These are phyloP conservation scores for Zanthoxylum bungeanum DNA, from an alignment of 345 rosid genomes.

Conservation along the genomic window DNA sequence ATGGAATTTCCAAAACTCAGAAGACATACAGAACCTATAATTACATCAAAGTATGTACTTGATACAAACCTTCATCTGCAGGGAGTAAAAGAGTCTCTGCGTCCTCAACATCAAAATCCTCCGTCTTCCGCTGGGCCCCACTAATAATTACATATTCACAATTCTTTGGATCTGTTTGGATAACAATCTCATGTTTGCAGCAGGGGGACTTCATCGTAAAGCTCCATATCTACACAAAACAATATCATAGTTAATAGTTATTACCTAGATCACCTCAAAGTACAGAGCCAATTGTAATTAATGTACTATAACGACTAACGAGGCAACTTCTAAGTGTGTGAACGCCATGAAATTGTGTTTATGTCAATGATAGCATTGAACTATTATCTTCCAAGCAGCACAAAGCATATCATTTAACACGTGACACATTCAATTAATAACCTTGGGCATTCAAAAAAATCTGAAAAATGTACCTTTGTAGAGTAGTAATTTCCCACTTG, in stretches of 20 bases:
- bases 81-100: slow-evolving; percentile 93
- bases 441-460: not conserved
- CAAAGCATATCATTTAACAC: not conserved
- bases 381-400: not conserved
- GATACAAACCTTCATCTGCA: slow-evolving; percentile 79
- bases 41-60: not conserved
- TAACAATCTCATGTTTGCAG: slow-evolving; percentile 86
- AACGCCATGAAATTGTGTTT: not conserved
- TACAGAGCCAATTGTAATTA: not conserved
- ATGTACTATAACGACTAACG: no score
- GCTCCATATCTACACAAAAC: slow-evolving; percentile 79
- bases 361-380: not conserved
- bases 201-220: slow-evolving; percentile 94
- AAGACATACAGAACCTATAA: not conserved
- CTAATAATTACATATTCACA: slow-evolving; percentile 87
- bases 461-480: slow-evolving; percentile 58
- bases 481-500: slow-evolving; percentile 99
- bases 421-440: not conserved
- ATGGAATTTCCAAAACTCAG: not conserved
- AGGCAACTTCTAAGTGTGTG: no score
- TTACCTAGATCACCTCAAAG: not conserved
- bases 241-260: slow-evolving; percentile 3
- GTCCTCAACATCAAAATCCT: slow-evolving; percentile 87
- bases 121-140: slow-evolving; percentile 85
- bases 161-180: slow-evolving; percentile 96